Percentiles rank a stretch among this genome's conserved stretches.
Conservation (phyloP, 139 green algal species). For the Ulvella scutata region DNA sequence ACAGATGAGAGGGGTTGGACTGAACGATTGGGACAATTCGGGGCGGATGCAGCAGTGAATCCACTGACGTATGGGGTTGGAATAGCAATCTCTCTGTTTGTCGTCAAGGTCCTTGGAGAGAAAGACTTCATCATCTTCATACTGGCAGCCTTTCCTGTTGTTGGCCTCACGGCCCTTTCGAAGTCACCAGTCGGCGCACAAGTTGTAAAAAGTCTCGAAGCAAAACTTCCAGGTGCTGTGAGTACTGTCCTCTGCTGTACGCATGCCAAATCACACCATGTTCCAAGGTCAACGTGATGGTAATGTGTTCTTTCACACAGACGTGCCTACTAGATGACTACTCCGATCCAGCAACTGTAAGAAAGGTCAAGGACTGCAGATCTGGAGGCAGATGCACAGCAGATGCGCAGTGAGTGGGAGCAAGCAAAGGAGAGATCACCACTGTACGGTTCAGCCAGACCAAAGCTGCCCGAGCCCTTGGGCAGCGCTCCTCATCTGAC, state of each 20-base stretch:
- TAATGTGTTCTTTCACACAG: neutral
- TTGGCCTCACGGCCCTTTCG: slow-evolving; percentile 25
- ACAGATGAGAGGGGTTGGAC: no score
- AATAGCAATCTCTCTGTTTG: neutral
- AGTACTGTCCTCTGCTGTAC: neutral
- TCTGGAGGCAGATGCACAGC: slow-evolving; percentile 28
- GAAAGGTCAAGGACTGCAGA: slow-evolving; percentile 27
- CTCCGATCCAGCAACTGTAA: no score
- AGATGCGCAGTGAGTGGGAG: slow-evolving; percentile 7
- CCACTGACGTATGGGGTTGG: neutral
- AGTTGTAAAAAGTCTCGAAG: slow-evolving; percentile 13
- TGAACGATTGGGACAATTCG: neutral
- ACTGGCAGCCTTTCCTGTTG: slow-evolving; percentile 27
- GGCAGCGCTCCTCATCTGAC: slow-evolving; percentile 19
- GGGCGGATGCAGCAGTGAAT: neutral
- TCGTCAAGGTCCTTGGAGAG: slow-evolving; percentile 17
- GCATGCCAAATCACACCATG: neutral
- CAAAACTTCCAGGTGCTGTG: neutral
- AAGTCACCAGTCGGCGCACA: slow-evolving; percentile 40
- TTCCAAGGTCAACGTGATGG: neutral
- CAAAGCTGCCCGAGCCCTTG: slow-evolving; percentile 18
- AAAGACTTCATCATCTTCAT: slow-evolving; percentile 23
- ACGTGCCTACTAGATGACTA: neutral
- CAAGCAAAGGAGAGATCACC: neutral
- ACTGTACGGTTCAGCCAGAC: slow-evolving; percentile 12